These are phyloP conservation scores for Sphagnum magellanicum DNA, from an alignment of 228 moss, liverwort and hornwort genomes.

Conservation along the genomic window DNA sequence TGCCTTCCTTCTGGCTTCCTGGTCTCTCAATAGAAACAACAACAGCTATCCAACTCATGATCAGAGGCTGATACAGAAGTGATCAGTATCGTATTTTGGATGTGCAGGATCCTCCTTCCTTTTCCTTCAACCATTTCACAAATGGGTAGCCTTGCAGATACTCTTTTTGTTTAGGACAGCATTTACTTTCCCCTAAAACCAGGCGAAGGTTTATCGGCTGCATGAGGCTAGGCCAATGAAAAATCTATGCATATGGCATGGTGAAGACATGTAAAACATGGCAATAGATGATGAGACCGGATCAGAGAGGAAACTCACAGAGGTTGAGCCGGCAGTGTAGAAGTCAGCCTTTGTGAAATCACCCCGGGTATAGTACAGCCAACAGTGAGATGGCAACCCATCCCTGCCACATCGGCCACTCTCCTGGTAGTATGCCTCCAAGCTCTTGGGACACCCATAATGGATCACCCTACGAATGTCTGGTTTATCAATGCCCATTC, in stretches of 20 bases:
- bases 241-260: no score
- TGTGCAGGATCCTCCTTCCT: no score
- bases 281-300: background rate
- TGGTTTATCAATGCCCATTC: conserved; percentile 97
- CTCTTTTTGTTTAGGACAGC: no score
- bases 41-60: background rate
- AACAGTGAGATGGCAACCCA: conserved; percentile 56
- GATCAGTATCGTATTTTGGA: no score
- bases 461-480: conserved; percentile 92
- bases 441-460: conserved; percentile 92
- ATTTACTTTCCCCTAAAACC: no score
- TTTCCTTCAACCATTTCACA: background rate
- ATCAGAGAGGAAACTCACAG: background rate
- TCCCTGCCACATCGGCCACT: conserved; percentile 95
- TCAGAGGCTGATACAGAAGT: no score
- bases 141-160: background rate
- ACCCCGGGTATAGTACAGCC: conserved; percentile 74
- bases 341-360: conserved; percentile 84
- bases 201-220: no score
- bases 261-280: background rate
- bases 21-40: conserved; percentile 1
- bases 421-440: conserved; percentile 94
- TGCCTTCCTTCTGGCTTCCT: conserved; percentile 52
- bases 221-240: no score
- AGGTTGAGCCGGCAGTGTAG: conserved; percentile 40